Evolutionary conservation across 257 asterid species (phyloP), one percentile per base, ranked within the genome.

Genomic region (Ehretia macrophylla): DNA sequence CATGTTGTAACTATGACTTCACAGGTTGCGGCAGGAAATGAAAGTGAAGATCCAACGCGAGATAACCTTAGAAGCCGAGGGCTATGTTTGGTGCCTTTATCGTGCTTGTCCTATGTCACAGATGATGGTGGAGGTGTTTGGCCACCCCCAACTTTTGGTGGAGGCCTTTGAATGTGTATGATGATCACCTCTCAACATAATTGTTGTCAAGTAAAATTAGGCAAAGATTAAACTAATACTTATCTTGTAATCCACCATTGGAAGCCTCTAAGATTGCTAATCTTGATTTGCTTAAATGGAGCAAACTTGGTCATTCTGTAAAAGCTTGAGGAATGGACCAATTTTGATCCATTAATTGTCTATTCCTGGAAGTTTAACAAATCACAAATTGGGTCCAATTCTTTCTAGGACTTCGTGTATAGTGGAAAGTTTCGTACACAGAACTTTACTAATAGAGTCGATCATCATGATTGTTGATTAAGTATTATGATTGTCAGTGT

Each of bases 281-380:
- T 17, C 23, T 38, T 52, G 23, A 58, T 53, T 55, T 67, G 60
- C 22, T 64, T 62, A 73, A 62, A 60, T 88, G 94, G 97, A 88
- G 78, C 91, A 88, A 82, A 75, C 80, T 83, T 88, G 95, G 97
- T 85, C 97, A 80, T 81, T 81, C n/a, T 80, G 68, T 44, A 20
- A 66, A 76, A 38, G 57, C 53, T 63, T 23, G 48, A 49, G 80
- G 81, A 71, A 79, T 77, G 74, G 96, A 88, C 96, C 96, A 88
- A 83, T 83, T 79, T 83, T 88, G 95, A 83, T 88, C 93, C 96
- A 88, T 85, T 75, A 65, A 51, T 58, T 39, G 48, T 32, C 14
- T 27, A 6, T 27, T 27, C 35, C 3, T 27, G 35, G 35, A 27
- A n/a, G n/a, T n/a, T n/a, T n/a, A n/a, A n/a, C n/a, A n/a, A n/a